Base-by-base conservation (phyloP, 2,329 filamentous ascomycete species). In the Tolypocladium tropicale region DNA sequence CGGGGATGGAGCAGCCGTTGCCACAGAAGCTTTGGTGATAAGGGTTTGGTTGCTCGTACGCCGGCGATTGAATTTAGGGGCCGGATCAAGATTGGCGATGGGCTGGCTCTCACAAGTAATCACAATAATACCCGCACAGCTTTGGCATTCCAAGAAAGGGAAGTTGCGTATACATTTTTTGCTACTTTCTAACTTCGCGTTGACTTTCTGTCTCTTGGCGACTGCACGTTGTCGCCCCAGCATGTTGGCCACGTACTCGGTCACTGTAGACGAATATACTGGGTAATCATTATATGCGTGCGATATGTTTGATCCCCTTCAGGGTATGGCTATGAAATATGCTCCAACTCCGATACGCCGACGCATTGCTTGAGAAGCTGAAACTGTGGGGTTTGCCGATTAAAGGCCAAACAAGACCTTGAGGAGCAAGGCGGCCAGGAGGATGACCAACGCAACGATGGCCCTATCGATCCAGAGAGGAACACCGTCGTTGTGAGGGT, bases 401-500 rank as follows among this genome's bases (percentile, higher is more conserved):
- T 33, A 50, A 18, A 32, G 28, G 43, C 65, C 71, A 49, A 74
- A 65, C 18, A 81, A 61, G 32, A 83, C 73, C 64, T 82, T 85
- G 56, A 82, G 58, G 25, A 96, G 74, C 76, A 95, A 82, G 25
- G 89, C 82, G 4, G 85, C 74, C 23, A 96, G 74, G 30, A 88
- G 76, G 16, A 89, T 78, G 0, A 89, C 75, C 21, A 96, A 72
- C 7, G 83, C 86, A 25, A 86, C 82, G 61, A 96, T 96, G 39
- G 86, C 81, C 60, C 89, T 83, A 70, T 96, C 92, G 21, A 96
- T 77, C 88, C 90, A 95, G 14, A 84, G 73, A 2, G 85, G 81
- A 18, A 89, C 80, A 2, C 76, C 81, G 32, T 81, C 77, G 18
- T 67, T 61, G 18, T 21, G 46, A 39, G 56, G 53, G 57, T 52